phyloP scores from a whole-genome alignment of 148 eudicot species.

The Arctostaphylos glauca region DNA sequence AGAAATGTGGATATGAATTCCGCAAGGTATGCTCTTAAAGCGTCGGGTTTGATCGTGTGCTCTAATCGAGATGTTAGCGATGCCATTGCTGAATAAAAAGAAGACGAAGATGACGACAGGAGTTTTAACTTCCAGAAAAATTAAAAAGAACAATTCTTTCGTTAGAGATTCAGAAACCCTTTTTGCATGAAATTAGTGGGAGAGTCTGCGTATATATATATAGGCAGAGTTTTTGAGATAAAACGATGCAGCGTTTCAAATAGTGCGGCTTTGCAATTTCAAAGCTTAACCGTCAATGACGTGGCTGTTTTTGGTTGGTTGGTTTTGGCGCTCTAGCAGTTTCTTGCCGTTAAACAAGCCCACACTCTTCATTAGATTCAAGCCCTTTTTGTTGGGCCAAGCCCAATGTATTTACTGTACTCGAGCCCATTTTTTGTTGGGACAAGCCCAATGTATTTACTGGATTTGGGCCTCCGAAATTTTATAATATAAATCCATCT shows the following conservation, averaged over 20 bases:
- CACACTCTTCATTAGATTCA: not conserved
- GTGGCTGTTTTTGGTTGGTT: slow-evolving; percentile 11
- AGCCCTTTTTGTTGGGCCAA: not conserved
- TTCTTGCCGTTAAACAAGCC: not conserved
- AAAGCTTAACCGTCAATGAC: slow-evolving; percentile 18
- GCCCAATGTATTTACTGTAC: not conserved
- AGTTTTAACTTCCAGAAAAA: too few species aligned
- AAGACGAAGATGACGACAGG: not conserved
- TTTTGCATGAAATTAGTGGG: not conserved
- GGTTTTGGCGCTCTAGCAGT: slow-evolving; percentile 18
- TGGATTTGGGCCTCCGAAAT: too few species aligned
- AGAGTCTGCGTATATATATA: not conserved
- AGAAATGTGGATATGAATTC: slow-evolving; percentile 91
- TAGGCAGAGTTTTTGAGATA: not conserved
- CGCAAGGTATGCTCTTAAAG: slow-evolving; percentile 73
- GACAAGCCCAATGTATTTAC: too few species aligned
- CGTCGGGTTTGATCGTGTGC: slow-evolving; percentile 50
- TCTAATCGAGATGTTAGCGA: slow-evolving; percentile 45
- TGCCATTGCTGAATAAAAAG: slow-evolving; percentile 31
- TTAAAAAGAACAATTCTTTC: too few species aligned
- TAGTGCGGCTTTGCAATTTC: not conserved
- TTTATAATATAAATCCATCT: too few species aligned
- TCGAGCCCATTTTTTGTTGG: too few species aligned
- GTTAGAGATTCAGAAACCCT: too few species aligned
- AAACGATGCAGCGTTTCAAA: slow-evolving; percentile 5